phyloP scores from a whole-genome alignment of 2,329 filamentous ascomycete species.

The Trichoderma polysporum region DNA sequence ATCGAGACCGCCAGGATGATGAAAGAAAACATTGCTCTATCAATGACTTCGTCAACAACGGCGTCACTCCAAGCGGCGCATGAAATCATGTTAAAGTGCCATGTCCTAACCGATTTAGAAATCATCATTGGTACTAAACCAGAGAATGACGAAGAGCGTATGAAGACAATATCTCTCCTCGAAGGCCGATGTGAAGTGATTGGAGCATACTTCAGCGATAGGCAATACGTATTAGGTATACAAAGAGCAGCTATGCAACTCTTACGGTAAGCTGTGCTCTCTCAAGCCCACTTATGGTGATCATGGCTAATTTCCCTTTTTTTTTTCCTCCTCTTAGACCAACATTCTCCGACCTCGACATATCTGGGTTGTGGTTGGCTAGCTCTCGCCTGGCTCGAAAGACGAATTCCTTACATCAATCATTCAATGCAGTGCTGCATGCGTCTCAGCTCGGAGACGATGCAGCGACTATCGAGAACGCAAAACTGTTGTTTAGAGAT shows the following conservation, averaged over 20 bases:
- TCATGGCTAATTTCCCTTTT: neutral
- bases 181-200: slow-evolving; percentile 81
- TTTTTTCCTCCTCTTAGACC: slow-evolving; percentile 38
- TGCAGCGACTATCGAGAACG: slow-evolving; percentile 90
- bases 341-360: slow-evolving; percentile 67
- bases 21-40: slow-evolving; percentile 67
- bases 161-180: slow-evolving; percentile 43
- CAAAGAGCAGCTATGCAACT: slow-evolving; percentile 85
- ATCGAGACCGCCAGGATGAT: slow-evolving; percentile 59
- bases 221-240: slow-evolving; percentile 87
- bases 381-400: slow-evolving; percentile 86
- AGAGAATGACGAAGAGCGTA: slow-evolving; percentile 42
- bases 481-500: slow-evolving; percentile 88
- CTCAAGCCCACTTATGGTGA: neutral
- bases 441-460: slow-evolving; percentile 81
- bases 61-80: slow-evolving; percentile 81
- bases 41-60: slow-evolving; percentile 74
- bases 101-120: slow-evolving; percentile 85
- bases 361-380: slow-evolving; percentile 81
- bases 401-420: slow-evolving; percentile 76
- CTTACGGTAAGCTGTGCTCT: slow-evolving; percentile 52
- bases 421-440: slow-evolving; percentile 90
- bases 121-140: slow-evolving; percentile 59
- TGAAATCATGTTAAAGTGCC: slow-evolving; percentile 79
- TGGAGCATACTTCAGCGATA: slow-evolving; percentile 86